A percentile compares a stretch with the other conserved stretches of the same genome.
These are phyloP conservation scores for Zasmidium cellare DNA, from an alignment of 2,329 filamentous ascomycete genomes.

Conservation along the genomic window DNA sequence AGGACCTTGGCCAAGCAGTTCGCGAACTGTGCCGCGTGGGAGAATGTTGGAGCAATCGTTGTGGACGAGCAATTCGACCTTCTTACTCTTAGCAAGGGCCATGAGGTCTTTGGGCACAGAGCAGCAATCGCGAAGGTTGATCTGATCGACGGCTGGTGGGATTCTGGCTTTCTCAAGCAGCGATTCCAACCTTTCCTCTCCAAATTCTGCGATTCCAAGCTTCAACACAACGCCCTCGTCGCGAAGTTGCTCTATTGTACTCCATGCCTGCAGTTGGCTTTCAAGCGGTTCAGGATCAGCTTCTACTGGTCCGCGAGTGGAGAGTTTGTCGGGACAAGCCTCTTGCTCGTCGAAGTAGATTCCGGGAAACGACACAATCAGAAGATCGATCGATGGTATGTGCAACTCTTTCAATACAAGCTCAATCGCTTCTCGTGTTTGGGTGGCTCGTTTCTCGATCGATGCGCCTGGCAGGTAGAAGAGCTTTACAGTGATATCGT, in stretches of 20 bases:
- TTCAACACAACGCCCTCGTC: conserved; percentile 68
- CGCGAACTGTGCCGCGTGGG: conserved; percentile 78
- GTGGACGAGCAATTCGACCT: conserved; percentile 88
- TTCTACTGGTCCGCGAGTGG: conserved; percentile 38
- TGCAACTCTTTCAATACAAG: conserved; percentile 79
- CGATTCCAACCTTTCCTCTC: conserved; percentile 74
- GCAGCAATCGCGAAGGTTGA: conserved; percentile 94
- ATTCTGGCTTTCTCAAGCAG: conserved; percentile 72
- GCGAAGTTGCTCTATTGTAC: conserved; percentile 70
- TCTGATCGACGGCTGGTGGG: conserved; percentile 84
- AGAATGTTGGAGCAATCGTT: conserved; percentile 92
- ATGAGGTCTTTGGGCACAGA: conserved; percentile 88
- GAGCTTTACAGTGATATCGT: conserved; percentile 93
- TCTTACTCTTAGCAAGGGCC: conserved; percentile 76
- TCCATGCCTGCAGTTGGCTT: conserved; percentile 67
- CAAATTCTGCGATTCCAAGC: conserved; percentile 89
- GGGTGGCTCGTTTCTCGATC: conserved; percentile 55
- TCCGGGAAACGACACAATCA: conserved; percentile 91
- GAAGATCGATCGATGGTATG: conserved; percentile 74
- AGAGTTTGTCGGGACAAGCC: conserved; percentile 63
- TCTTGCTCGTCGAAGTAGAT: conserved; percentile 93
- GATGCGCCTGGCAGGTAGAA: conserved; percentile 75
- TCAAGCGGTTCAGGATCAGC: conserved; percentile 59
- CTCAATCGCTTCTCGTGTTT: conserved; percentile 75
- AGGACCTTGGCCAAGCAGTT: conserved; percentile 73